Conservation (phyloP, 2,329 filamentous ascomycete genomes). For the Calonectria ilicicola region DNA sequence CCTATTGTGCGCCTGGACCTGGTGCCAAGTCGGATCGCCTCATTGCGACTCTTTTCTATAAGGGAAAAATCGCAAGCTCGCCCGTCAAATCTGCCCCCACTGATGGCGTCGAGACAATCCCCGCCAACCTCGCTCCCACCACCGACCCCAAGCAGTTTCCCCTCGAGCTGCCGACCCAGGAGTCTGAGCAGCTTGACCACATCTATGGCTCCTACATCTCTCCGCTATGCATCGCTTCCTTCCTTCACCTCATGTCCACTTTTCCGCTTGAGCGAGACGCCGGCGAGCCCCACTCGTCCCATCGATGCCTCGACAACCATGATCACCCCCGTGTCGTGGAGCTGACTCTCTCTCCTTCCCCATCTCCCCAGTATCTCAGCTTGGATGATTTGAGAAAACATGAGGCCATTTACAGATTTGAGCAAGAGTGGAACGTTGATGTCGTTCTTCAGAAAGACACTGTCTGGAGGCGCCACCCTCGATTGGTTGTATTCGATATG, state of each 20-base stretch:
- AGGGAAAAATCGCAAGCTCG: slow-evolving; percentile 48
- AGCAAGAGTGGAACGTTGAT: slow-evolving; percentile 90
- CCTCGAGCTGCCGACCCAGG: slow-evolving; percentile 67
- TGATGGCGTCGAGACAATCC: slow-evolving; percentile 52
- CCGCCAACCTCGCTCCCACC: slow-evolving; percentile 70
- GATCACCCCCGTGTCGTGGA: slow-evolving; percentile 74
- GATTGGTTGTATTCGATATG: slow-evolving; percentile 97
- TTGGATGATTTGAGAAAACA: slow-evolving; percentile 81
- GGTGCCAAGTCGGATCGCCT: slow-evolving; percentile 64
- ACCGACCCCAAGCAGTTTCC: slow-evolving; percentile 69
- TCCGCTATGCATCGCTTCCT: slow-evolving; percentile 73
- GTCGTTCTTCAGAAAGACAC: slow-evolving; percentile 81
- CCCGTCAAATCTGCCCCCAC: slow-evolving; percentile 43
- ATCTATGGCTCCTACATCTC: slow-evolving; percentile 76
- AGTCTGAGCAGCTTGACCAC: slow-evolving; percentile 70
- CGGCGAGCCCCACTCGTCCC: slow-evolving; percentile 69
- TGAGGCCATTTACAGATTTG: slow-evolving; percentile 85
- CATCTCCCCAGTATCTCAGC: slow-evolving; percentile 72
- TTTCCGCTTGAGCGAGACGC: slow-evolving; percentile 67
- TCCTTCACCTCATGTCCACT: slow-evolving; percentile 73
- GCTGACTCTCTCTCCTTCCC: slow-evolving; percentile 71
- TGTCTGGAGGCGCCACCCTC: slow-evolving; percentile 82
- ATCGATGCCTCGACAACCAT: slow-evolving; percentile 73
- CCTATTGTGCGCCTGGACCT: slow-evolving; percentile 68
- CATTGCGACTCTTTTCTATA: slow-evolving; percentile 75